Evolutionary conservation across 805 yeast species (phyloP), one percentile per base, ranked within the genome.

Genomic region (Starmera amethionina): DNA sequence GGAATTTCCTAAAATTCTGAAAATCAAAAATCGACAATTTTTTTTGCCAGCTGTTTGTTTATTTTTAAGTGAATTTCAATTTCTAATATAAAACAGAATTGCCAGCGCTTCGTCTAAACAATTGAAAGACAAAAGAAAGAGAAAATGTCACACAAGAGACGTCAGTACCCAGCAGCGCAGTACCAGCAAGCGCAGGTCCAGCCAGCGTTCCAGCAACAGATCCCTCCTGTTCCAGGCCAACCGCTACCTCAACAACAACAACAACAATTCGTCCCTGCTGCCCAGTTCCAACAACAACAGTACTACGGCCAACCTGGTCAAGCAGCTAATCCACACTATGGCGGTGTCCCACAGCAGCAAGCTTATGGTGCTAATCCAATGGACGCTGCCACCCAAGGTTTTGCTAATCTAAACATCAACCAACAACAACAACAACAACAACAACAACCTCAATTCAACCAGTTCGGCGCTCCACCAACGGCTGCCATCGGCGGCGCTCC

Each of bases 91-190:
- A 30, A 30, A 30, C 31, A 30, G 31, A 16, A 16, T 16, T 16
- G 3, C 18, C 18, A 16, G 18, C 18, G 18, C 18, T 16, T 16
- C 18, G 18, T 16, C 18, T 16, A 16, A 16, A 16, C 18, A 16
- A 16, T 16, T 4, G 18, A 16, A 16, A 16, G 18, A 16, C 3
- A 6, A 22, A 22, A 22, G 7, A 6, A 22, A 22, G n/a, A 22
- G 27, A 6, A 22, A 35, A 54, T 54, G 60, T 54, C 61, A 35
- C 45, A 46, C 41, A 56, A 47, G 40, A 56, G 59, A 50, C 58
- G 62, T 43, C 60, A 57, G 29, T 58, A 58, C 38, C 62, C 62
- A 43, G 48, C 55, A 44, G 58, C 58, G 18, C 54, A 53, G 43
- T 50, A 51, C 45, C 51, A 46, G 42, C 49, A 55, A 43, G 58